phyloP scores from a whole-genome alignment of 2,329 filamentous ascomycete species.

The Alternaria sp. region DNA sequence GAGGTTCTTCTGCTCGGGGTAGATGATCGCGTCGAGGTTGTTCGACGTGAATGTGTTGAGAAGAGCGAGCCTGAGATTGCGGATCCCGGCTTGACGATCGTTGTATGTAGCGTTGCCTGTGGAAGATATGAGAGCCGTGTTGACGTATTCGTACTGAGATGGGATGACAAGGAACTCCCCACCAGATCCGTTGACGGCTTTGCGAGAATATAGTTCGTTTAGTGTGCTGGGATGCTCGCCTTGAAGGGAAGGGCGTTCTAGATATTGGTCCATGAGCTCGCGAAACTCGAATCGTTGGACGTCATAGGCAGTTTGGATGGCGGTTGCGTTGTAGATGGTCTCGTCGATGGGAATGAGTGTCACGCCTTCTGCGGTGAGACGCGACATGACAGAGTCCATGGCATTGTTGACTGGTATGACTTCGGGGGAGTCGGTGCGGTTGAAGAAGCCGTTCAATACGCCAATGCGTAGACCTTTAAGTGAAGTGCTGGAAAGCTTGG shows the following conservation, averaged over 20 bases:
- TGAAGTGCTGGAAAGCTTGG: slow-evolving; percentile 42
- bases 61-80: slow-evolving; percentile 59
- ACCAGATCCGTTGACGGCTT: slow-evolving; percentile 34
- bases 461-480: slow-evolving; percentile 56
- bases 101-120: slow-evolving; percentile 60
- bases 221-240: slow-evolving; percentile 56
- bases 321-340: slow-evolving; percentile 58
- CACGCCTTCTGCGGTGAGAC: slow-evolving; percentile 57
- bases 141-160: slow-evolving; percentile 62
- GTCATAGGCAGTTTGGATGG: slow-evolving; percentile 58
- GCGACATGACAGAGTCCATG: slow-evolving; percentile 57
- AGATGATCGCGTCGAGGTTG: slow-evolving; percentile 64
- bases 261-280: slow-evolving; percentile 62
- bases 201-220: slow-evolving; percentile 56
- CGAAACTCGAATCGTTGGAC: slow-evolving; percentile 68
- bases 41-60: slow-evolving; percentile 58
- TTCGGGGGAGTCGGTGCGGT: slow-evolving; percentile 58
- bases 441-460: slow-evolving; percentile 64
- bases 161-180: slow-evolving; percentile 67
- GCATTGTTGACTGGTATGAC: slow-evolving; percentile 63
- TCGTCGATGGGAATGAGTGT: slow-evolving; percentile 59
- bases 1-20: slow-evolving; percentile 69
- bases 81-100: slow-evolving; percentile 56
- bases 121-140: slow-evolving; percentile 58
- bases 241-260: slow-evolving; percentile 53